Evolutionary conservation across 257 asterid species (phyloP).

Genomic region (Gentiana straminea): DNA sequence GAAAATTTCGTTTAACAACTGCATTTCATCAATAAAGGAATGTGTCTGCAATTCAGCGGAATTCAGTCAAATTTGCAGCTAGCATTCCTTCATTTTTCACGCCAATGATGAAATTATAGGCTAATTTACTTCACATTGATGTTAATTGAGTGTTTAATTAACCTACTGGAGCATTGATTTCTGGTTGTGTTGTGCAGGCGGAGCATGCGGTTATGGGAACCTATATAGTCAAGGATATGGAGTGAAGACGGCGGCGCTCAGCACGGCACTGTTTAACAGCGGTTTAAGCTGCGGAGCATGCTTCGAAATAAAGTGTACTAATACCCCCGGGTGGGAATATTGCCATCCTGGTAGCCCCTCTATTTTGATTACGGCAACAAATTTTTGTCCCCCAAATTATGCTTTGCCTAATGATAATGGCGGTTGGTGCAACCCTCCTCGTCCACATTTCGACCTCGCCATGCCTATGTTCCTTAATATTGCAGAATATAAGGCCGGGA

Average conservation of each 20-base stretch:
- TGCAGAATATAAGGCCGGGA: constrained; percentile 87
- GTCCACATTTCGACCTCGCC: constrained; percentile 84
- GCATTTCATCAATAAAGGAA: neutral
- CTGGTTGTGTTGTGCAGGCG: constrained; percentile 32
- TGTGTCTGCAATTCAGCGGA: neutral
- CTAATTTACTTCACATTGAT: too few relatives aligned
- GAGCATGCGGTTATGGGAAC: constrained; percentile 86
- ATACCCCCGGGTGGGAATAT: constrained; percentile 46
- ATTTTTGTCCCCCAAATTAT: constrained; percentile 76
- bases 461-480: constrained; percentile 92
- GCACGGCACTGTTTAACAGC: constrained; percentile 76
- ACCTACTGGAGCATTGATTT: neutral
- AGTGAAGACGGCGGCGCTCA: constrained; percentile 79
- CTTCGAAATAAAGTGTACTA: constrained; percentile 62
- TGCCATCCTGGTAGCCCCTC: constrained; percentile 77
- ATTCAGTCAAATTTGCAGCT: neutral
- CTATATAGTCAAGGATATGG: constrained; percentile 88
- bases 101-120: too few relatives aligned
- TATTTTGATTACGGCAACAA: constrained; percentile 67
- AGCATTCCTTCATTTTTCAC: too few relatives aligned
- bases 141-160: neutral
- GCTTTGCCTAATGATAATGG: constrained; percentile 76
- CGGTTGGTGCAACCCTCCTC: constrained; percentile 94
- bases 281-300: constrained; percentile 79
- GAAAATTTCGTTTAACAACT: too few relatives aligned